Evolutionary conservation across 805 yeast genomes (phyloP), one percentile per base, ranked within the genome.

Genomic region (Candida ortonii): DNA sequence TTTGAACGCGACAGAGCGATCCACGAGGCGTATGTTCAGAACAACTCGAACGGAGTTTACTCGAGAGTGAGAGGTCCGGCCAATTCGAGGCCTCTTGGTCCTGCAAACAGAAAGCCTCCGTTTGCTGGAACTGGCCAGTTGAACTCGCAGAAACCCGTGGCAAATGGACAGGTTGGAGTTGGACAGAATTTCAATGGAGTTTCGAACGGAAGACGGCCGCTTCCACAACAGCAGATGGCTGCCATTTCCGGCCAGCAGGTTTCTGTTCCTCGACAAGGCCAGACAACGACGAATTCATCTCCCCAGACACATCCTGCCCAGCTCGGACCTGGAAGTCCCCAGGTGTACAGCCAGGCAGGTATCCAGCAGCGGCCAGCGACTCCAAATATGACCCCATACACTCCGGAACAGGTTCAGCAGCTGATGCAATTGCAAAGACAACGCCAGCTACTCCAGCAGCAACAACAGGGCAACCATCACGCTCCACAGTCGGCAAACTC

Each of bases 1-100:
- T 77, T 68, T 46, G 96, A 90, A 45, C 70, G 95, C 38, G 97
- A 90, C 51, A 81, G 80, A 56, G 81, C 93, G 0, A 71, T 84
- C 13, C 87, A 88, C 44, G 94, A 86, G 46, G 84, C 80, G 2
- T 77, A 76, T 57, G 60, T 76, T 25, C 61, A 57, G 27, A 49
- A 46, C 19, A 39, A 34, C 21, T 27, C 43, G 16, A 42, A 43
- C 29, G 49, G 44, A 11, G 36, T 38, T 13, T 52, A 43, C 31
- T 41, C 48, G 16, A 44, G 57, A 34, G 35, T 51, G 15, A 43
- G 55, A 19, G 48, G 44, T 10, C 48, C 51, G 22, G 43, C 30
- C 3, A 33, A 38, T 16, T 39, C 42, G 18, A 46, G 52, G 19
- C 50, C 41, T 22, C 4, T 41, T 21, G 30, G 48, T 4, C 36